Base-by-base conservation (phyloP, 345 rosid genomes). In the Corchorus capsularis region DNA sequence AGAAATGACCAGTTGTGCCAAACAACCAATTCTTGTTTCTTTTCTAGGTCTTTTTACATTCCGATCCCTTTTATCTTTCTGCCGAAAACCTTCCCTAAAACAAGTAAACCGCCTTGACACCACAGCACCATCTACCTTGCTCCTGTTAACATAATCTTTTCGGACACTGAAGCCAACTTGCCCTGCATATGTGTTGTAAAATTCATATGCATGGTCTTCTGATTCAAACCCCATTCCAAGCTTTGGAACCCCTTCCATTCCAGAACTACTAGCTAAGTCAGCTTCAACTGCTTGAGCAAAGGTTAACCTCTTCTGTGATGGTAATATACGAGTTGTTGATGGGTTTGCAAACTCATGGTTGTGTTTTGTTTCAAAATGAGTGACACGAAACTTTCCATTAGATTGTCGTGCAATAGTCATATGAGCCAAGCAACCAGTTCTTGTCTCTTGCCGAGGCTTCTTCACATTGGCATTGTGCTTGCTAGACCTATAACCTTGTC, bases 21-120 rank as follows among this genome's bases (percentile, higher is more conserved):
- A 57, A 54, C 86, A 83, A 50, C 86, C 86, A 76, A 80, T 81
- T 76, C 84, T 84, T 45, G 83, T 80, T 76, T 84, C 86, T 75
- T 81, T 84, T 32, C 77, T 77, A 27, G 63, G 73, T 63, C 82
- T 84, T 77, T 84, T 81, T 45, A 79, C 69, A 69, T 63, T 79
- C 74, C 63, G 41, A 70, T 72, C 76, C 6, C 81, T 74, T 69
- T 70, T 79, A 76, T 81, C 84, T 71, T 76, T 80, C 61, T 79
- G 83, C 63, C 84, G 69, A 79, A 79, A 81, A 53, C 84, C 86
- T 81, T 84, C 86, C 63, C 83, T 84, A 43, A 74, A 84, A 61
- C 84, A 84, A 73, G 83, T 80, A 43, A 79, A 84, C 77, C 84
- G 79, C 73, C 86, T 81, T 39, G 83, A 80, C 47, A 79, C 81